Conservation (phyloP, 140 eudicot species). For the Bidens hawaiensis region DNA sequence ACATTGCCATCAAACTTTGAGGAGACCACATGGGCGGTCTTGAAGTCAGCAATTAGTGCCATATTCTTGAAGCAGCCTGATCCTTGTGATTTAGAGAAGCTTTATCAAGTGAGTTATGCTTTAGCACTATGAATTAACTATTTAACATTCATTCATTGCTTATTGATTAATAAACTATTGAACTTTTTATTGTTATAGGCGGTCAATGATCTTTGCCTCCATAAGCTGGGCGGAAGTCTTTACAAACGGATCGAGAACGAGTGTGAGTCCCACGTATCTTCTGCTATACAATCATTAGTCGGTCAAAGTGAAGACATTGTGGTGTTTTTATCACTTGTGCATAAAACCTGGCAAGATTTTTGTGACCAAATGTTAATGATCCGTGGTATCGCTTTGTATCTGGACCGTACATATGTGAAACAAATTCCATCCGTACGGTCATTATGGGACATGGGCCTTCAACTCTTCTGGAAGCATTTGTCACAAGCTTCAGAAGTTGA, state of each 20-base stretch:
- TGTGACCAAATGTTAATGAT: slow-evolving; percentile 94
- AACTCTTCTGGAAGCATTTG: slow-evolving; percentile 77
- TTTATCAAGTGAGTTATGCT: slow-evolving; percentile 55
- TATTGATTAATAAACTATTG: no score
- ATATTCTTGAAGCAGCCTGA: slow-evolving; percentile 93
- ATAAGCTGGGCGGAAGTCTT: slow-evolving; percentile 90
- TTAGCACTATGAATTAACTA: background rate
- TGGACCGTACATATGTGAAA: slow-evolving; percentile 79
- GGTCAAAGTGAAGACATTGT: slow-evolving; percentile 91
- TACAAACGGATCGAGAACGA: slow-evolving; percentile 81
- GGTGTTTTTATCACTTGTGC: slow-evolving; percentile 81
- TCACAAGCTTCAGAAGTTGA: slow-evolving; percentile 80
- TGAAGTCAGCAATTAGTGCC: slow-evolving; percentile 92
- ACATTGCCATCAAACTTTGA: slow-evolving; percentile 81
- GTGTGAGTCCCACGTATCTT: slow-evolving; percentile 72
- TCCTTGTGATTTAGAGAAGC: slow-evolving; percentile 85
- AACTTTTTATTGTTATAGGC: slow-evolving; percentile 39
- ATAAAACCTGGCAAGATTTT: slow-evolving; percentile 52
- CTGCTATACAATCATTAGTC: slow-evolving; percentile 63
- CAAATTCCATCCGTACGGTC: slow-evolving; percentile 74
- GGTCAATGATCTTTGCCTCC: slow-evolving; percentile 92
- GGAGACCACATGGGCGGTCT: slow-evolving; percentile 88
- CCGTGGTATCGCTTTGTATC: slow-evolving; percentile 83
- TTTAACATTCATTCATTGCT: slow-evolving; percentile 3
- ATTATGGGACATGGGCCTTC: slow-evolving; percentile 93